Conservation (phyloP, 495 filamentous ascomycete species). For the Daldinia bambusicola region DNA sequence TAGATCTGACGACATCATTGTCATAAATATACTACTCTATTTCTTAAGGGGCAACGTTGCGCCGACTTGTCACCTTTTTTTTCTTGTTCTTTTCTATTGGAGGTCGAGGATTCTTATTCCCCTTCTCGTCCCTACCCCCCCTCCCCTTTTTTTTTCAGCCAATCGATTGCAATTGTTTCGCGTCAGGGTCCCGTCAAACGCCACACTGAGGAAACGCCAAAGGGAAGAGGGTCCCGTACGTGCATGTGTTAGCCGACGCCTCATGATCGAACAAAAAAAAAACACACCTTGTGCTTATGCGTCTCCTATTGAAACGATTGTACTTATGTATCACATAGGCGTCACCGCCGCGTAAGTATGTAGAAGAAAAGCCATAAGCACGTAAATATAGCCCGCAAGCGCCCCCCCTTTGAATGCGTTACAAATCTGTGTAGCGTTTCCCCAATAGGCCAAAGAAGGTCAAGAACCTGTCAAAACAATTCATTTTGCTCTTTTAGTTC, state of each 20-base stretch:
- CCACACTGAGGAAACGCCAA: conserved; percentile 37
- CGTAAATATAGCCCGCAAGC: conserved; percentile 1
- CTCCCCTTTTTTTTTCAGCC: conserved; percentile 3
- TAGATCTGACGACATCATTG: not conserved
- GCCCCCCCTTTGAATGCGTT: conserved; percentile 6
- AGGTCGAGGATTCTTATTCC: conserved; percentile 17
- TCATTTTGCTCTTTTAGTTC: not conserved
- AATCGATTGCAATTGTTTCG: conserved; percentile 29
- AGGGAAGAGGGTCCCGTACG: conserved; percentile 3
- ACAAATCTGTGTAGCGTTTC: not conserved
- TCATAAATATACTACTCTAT: not conserved
- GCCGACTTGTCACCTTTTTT: not conserved
- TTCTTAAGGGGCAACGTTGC: not conserved
- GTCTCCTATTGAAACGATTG: not conserved
- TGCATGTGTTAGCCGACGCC: not conserved
- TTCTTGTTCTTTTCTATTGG: conserved; percentile 27
- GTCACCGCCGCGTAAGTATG: not conserved
- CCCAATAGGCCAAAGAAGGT: not conserved
- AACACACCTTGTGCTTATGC: not conserved
- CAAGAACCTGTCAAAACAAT: conserved; percentile 1
- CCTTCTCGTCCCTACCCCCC: conserved; percentile 25
- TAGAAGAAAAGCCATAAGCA: not conserved
- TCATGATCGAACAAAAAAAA: not conserved
- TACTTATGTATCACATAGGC: not conserved
- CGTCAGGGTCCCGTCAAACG: conserved; percentile 28